phyloP scores from a whole-genome alignment of 2,329 filamentous ascomycete species.

The Akanthomyces dipterigenus region DNA sequence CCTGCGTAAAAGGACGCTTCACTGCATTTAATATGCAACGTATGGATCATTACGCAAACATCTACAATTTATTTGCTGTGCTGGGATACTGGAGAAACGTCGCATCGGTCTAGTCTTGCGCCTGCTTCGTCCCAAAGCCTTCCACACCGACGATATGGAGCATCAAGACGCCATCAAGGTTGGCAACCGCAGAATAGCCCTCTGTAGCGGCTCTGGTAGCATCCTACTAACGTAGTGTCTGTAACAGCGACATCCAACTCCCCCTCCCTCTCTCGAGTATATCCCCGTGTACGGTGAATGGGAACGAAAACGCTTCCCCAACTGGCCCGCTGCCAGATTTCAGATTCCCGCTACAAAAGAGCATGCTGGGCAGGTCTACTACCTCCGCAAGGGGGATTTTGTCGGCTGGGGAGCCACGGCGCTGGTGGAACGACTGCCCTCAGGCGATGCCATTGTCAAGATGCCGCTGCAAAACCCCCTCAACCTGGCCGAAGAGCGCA shows the following conservation, averaged over 20 bases:
- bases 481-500: not conserved
- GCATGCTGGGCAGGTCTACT: constrained; percentile 16
- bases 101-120: too few relatives aligned
- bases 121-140: not conserved
- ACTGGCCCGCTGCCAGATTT: constrained; percentile 19
- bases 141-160: not conserved
- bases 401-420: constrained; percentile 16
- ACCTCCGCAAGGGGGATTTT: constrained; percentile 17
- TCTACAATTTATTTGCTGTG: too few relatives aligned
- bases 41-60: too few relatives aligned
- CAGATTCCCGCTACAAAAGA: constrained; percentile 15
- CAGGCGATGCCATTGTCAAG: constrained; percentile 18
- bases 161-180: not conserved
- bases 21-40: too few relatives aligned
- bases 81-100: too few relatives aligned
- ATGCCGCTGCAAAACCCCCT: constrained; percentile 19
- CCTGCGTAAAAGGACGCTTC: too few relatives aligned
- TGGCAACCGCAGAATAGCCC: not conserved
- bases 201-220: not conserved
- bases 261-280: constrained; percentile 8
- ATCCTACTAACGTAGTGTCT: not conserved
- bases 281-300: constrained; percentile 17
- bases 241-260: not conserved
- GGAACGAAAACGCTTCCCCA: constrained; percentile 16
- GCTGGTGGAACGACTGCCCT: constrained; percentile 18